A percentile compares a stretch with the other conserved stretches of the same genome.
Evolutionary conservation across 169 alveolate species (phyloP).

Genomic region (Plasmodium gonderi): DNA sequence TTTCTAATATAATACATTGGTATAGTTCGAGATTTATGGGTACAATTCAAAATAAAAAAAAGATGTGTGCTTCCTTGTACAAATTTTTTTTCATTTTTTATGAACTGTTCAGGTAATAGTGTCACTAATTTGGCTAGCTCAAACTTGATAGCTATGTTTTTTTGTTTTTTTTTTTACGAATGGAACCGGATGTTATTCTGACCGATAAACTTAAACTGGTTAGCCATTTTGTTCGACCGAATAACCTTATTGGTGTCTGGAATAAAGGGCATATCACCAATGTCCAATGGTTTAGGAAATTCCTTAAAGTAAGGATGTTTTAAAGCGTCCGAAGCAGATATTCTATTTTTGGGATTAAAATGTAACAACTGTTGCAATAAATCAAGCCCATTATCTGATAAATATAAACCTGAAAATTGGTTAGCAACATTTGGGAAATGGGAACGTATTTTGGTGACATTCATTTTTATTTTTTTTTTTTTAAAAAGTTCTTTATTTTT

Average conservation of each 20-base stretch:
- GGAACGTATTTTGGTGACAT: conserved; percentile 76
- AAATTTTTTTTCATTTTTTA: too few species aligned
- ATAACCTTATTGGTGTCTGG: conserved; percentile 61
- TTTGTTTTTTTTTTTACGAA: conserved; percentile 48
- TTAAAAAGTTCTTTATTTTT: conserved; percentile 75
- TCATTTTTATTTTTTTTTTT: conserved; percentile 77
- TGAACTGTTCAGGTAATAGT: not conserved
- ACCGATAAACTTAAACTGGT: conserved; percentile 18
- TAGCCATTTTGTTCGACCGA: conserved; percentile 29
- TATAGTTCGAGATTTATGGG: too few species aligned
- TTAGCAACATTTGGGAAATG: conserved; percentile 50
- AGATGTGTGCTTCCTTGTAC: too few species aligned
- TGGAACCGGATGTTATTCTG: conserved; percentile 49
- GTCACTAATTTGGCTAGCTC: not conserved
- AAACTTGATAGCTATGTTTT: not conserved
- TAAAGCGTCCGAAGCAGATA: conserved; percentile 95
- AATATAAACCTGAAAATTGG: conserved; percentile 78
- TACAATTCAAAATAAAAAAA: too few species aligned
- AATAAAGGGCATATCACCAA: conserved; percentile 54
- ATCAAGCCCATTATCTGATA: conserved; percentile 93
- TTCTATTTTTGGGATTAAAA: conserved; percentile 94
- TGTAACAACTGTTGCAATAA: conserved; percentile 92
- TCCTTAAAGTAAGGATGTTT: conserved; percentile 90
- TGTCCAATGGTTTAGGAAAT: conserved; percentile 59
- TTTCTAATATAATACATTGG: too few species aligned